Percentiles rank a stretch among this genome's conserved stretches.
These are phyloP conservation scores for Cladosporium cucumerinum DNA, from an alignment of 2,329 filamentous ascomycete species.

Conservation along the genomic window DNA sequence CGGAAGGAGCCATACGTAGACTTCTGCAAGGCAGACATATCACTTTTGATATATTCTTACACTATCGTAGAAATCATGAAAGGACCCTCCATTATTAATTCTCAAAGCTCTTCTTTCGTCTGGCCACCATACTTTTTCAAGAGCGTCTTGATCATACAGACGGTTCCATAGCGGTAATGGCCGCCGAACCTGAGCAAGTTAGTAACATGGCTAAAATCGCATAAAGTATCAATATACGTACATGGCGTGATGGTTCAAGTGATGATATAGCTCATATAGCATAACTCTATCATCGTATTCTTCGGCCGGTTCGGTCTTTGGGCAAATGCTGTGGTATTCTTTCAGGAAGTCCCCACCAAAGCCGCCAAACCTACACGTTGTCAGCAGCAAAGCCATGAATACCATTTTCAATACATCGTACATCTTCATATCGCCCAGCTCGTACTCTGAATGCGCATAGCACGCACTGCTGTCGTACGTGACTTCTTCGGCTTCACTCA, in stretches of 20 bases:
- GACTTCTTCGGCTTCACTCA: conserved; percentile 63
- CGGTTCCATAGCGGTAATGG: conserved; percentile 70
- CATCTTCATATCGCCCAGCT: conserved; percentile 93
- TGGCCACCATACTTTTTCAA: conserved; percentile 64
- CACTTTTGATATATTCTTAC: background rate
- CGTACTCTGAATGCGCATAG: conserved; percentile 86
- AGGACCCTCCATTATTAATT: background rate
- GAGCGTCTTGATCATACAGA: conserved; percentile 74
- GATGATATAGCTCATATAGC: conserved; percentile 84
- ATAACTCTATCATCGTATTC: conserved; percentile 82
- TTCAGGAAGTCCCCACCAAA: conserved; percentile 69
- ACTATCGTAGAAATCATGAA: background rate
- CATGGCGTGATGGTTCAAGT: conserved; percentile 81
- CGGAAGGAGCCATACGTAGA: background rate
- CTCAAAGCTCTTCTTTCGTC: background rate
- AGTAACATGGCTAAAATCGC: too few relatives aligned
- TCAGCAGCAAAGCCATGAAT: background rate
- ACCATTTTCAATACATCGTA: background rate
- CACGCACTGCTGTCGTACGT: conserved; percentile 78
- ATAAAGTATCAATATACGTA: background rate
- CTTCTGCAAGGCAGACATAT: background rate
- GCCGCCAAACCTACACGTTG: conserved; percentile 65
- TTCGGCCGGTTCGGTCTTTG: conserved; percentile 72
- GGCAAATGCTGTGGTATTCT: conserved; percentile 72
- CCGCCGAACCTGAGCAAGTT: conserved; percentile 60